Percentiles rank a stretch among this genome's conserved stretches.
phyloP scores from a whole-genome alignment of 2,329 filamentous ascomycete genomes.

The Botryosphaeria agaves region DNA sequence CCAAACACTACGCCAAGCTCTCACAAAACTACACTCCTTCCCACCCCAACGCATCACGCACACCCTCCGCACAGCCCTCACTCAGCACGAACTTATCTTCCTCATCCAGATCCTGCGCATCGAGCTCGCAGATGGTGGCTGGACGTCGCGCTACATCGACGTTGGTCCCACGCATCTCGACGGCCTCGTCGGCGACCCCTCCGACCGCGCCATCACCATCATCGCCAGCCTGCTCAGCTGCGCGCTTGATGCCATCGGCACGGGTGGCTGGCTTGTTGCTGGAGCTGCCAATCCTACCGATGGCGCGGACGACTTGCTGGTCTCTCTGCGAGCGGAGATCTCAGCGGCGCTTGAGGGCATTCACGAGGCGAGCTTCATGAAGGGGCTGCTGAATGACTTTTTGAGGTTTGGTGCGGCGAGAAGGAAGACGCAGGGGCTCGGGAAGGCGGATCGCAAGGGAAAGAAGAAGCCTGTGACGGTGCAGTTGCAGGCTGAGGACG shows the following conservation, averaged over 20 bases:
- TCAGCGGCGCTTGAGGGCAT: constrained; percentile 54
- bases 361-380: constrained; percentile 49
- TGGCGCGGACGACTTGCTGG: constrained; percentile 46
- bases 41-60: constrained; percentile 42
- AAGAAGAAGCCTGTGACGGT: constrained; percentile 26
- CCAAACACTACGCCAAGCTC: constrained; percentile 46
- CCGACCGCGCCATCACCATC: constrained; percentile 51
- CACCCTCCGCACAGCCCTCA: constrained; percentile 44
- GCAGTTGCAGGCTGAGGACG: constrained; percentile 24
- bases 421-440: constrained; percentile 12
- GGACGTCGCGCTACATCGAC: constrained; percentile 57
- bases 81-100: constrained; percentile 50
- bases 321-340: constrained; percentile 49
- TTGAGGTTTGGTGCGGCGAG: constrained; percentile 35
- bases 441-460: constrained; percentile 16
- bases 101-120: constrained; percentile 56
- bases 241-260: constrained; percentile 59
- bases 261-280: constrained; percentile 57
- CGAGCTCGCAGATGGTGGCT: constrained; percentile 57
- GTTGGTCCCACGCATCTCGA: constrained; percentile 6
- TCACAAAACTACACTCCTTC: constrained; percentile 52
- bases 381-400: constrained; percentile 47
- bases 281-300: constrained; percentile 31
- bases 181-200: constrained; percentile 32
- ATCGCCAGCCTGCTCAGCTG: constrained; percentile 55